Evolutionary conservation across 805 yeast genomes (phyloP).

Genomic region (Nakazawaea ernobii): DNA sequence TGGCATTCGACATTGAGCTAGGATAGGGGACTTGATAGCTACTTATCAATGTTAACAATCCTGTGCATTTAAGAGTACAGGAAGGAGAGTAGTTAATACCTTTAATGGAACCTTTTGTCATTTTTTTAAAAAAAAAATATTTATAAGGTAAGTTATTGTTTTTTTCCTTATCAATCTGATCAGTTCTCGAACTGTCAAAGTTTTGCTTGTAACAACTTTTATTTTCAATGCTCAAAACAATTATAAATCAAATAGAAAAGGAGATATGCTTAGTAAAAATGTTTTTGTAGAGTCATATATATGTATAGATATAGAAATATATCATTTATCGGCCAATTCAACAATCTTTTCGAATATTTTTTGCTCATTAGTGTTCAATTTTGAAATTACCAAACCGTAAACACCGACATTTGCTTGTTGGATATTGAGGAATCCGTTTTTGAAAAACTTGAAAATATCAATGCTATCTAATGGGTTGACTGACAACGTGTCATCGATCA

Average conservation of each 20-base stretch:
- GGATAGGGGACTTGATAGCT: not conserved
- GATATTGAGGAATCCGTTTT: constrained; percentile 43
- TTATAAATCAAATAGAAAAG: not conserved
- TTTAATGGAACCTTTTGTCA: too few species aligned
- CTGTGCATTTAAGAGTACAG: too few species aligned
- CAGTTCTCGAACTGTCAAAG: not conserved
- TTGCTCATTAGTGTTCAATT: constrained; percentile 6
- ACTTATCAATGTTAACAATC: not conserved
- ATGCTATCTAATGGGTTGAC: constrained; percentile 74
- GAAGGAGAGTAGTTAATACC: too few species aligned
- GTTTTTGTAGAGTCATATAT: not conserved
- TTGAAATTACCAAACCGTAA: constrained; percentile 7
- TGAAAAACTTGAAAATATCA: constrained; percentile 65
- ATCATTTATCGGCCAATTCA: constrained; percentile 7
- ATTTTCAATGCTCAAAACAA: not conserved
- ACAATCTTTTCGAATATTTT: constrained; percentile 7
- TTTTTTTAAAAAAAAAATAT: not conserved
- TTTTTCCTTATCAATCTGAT: not conserved
- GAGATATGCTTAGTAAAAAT: too few species aligned
- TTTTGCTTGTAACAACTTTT: too few species aligned
- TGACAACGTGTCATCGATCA: constrained; percentile 76
- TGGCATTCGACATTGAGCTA: constrained; percentile 1
- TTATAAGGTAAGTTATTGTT: too few species aligned
- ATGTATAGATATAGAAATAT: not conserved
- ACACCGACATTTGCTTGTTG: constrained; percentile 35